Percentiles rank a stretch among this genome's conserved stretches.
Evolutionary conservation across 2,329 filamentous ascomycete genomes (phyloP).

Genomic region (Diaporthe ampelina): DNA sequence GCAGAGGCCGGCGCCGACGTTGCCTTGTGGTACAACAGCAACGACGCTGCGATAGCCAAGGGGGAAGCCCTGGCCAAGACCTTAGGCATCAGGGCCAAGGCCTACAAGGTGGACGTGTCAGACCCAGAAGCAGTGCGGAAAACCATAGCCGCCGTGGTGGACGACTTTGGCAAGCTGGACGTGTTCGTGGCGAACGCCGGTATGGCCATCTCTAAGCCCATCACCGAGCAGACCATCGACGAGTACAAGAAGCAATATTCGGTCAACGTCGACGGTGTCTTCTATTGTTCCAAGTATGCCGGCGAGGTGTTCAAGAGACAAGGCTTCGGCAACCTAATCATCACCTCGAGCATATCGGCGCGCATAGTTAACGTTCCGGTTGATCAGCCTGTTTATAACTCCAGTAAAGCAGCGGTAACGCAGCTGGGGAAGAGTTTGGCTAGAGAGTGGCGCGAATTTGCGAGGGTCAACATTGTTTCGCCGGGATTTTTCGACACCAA

Average conservation of each 20-base stretch:
- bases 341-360: conserved; percentile 64
- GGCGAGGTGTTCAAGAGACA: conserved; percentile 60
- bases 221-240: conserved; percentile 66
- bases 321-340: conserved; percentile 64
- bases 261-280: conserved; percentile 66
- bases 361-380: conserved; percentile 66
- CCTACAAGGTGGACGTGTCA: conserved; percentile 62
- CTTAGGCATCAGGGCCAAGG: conserved; percentile 54
- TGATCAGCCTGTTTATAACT: conserved; percentile 70
- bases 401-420: conserved; percentile 67
- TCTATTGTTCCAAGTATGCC: conserved; percentile 59
- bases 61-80: conserved; percentile 55
- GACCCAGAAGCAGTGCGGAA: conserved; percentile 53
- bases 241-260: conserved; percentile 66
- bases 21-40: conserved; percentile 55
- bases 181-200: conserved; percentile 60
- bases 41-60: conserved; percentile 49
- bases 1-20: conserved; percentile 60
- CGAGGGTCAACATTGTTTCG: conserved; percentile 39
- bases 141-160: conserved; percentile 51
- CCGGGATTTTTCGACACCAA: conserved; percentile 66
- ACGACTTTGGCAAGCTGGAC: conserved; percentile 59
- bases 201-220: conserved; percentile 67
- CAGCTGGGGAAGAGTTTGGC: conserved; percentile 70
- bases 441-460: conserved; percentile 56